phyloP scores from a whole-genome alignment of 345 rosid species.

The Balakata baccata region DNA sequence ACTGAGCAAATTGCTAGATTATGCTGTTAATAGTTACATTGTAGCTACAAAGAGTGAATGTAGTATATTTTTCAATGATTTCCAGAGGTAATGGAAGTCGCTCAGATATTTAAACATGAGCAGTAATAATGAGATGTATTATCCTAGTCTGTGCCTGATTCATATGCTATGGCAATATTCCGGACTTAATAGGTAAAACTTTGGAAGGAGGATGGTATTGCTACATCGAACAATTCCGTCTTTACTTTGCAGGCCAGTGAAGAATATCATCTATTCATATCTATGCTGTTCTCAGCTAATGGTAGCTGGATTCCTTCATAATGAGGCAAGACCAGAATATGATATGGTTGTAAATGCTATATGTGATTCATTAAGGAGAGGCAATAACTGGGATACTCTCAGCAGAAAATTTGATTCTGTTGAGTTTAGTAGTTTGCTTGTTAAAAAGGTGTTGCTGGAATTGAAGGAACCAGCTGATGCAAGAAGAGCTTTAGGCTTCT shows the following conservation, averaged over 20 bases:
- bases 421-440: constrained; percentile 37
- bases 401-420: constrained; percentile 35
- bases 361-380: constrained; percentile 22
- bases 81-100: background rate
- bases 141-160: background rate
- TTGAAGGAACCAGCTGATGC: constrained; percentile 62
- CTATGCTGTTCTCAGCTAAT: background rate
- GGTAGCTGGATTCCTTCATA: constrained; percentile 12
- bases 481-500: constrained; percentile 63
- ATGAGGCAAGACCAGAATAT: background rate
- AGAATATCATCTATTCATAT: constrained; percentile 6
- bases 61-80: background rate
- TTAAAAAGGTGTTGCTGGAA: constrained; percentile 49
- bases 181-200: background rate
- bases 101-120: background rate
- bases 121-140: background rate
- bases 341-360: constrained; percentile 13
- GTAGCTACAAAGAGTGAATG: background rate
- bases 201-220: constrained; percentile 6
- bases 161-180: background rate
- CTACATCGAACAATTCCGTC: constrained; percentile 7
- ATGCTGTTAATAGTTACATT: background rate
- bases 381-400: constrained; percentile 58
- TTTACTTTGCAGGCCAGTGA: background rate
- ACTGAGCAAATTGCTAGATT: background rate